phyloP scores from a whole-genome alignment of 176 grass and related monocot genomes.

The Alloteropsis semialata region DNA sequence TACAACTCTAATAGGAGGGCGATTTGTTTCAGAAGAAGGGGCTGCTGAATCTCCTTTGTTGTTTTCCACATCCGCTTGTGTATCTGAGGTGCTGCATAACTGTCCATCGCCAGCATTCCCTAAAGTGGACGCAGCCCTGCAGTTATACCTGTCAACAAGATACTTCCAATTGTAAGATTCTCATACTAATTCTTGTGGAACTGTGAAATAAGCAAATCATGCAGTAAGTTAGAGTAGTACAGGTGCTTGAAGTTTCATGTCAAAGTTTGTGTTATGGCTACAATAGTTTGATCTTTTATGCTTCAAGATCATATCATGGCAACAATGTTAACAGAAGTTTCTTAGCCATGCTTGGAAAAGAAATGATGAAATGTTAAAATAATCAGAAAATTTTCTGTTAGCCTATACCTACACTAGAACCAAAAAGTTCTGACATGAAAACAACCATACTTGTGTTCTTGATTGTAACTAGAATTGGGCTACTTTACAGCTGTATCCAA shows the following conservation, averaged over 20 bases:
- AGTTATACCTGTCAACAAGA: conserved; percentile 62
- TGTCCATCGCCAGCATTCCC: conserved; percentile 32
- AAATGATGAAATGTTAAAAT: conserved; percentile 18
- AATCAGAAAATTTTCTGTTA: background rate
- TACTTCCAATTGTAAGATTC: conserved; percentile 14
- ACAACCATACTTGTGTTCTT: background rate
- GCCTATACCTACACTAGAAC: background rate
- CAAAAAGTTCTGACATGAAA: background rate
- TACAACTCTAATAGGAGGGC: conserved; percentile 62
- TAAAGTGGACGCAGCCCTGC: conserved; percentile 29
- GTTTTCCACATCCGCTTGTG: conserved; percentile 31
- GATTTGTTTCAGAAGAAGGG: conserved; percentile 28
- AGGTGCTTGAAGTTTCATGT: background rate
- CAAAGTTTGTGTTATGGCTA: background rate
- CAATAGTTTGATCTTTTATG: background rate
- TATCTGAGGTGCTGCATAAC: conserved; percentile 44
- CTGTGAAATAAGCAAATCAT: background rate
- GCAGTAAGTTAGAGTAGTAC: background rate
- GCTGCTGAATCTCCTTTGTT: conserved; percentile 25
- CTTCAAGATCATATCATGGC: background rate
- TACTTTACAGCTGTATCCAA: background rate
- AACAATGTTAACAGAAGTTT: background rate
- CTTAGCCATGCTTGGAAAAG: background rate
- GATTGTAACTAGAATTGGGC: background rate
- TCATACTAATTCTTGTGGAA: conserved; percentile 3